phyloP scores from a whole-genome alignment of 306 rosid species.

The Cucurbita ficifolia region DNA sequence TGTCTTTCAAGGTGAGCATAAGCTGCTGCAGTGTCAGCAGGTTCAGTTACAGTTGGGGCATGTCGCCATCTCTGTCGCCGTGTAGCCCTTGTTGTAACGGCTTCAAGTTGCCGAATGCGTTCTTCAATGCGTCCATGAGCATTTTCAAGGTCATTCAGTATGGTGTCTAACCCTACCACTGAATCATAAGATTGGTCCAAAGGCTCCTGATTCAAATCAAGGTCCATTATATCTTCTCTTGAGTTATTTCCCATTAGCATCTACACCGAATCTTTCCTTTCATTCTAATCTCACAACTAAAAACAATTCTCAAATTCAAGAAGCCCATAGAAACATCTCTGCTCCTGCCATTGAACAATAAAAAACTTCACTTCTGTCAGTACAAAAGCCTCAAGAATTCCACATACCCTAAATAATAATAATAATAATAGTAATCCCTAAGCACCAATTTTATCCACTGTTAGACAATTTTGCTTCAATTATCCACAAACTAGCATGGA shows the following conservation, averaged over 20 bases:
- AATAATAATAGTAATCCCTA: not conserved
- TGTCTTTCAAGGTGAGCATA: conserved; percentile 9
- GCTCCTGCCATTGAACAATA: not conserved
- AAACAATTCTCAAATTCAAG: not conserved
- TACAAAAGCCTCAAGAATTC: not conserved
- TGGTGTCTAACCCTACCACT: conserved; percentile 23
- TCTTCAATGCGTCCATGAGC: conserved; percentile 44
- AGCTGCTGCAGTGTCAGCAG: conserved; percentile 8
- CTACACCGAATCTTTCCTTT: not conserved
- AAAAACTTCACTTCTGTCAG: not conserved
- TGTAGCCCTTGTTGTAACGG: conserved; percentile 31
- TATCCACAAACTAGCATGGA: not conserved
- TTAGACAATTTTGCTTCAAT: not conserved
- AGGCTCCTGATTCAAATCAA: conserved; percentile 44
- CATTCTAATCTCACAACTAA: not conserved
- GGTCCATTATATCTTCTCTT: conserved; percentile 27
- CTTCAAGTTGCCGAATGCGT: conserved; percentile 44
- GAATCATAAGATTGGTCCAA: conserved; percentile 23
- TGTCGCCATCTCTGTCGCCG: conserved; percentile 29
- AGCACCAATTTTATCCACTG: not conserved
- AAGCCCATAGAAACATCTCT: not conserved
- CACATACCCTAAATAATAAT: not conserved
- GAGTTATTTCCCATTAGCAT: conserved; percentile 16
- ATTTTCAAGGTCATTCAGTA: conserved; percentile 43
- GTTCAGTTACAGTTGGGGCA: conserved; percentile 10